Evolutionary conservation across 129 eudicot genomes (phyloP).

Genomic region (Chrysanthemum lavandulifolium): DNA sequence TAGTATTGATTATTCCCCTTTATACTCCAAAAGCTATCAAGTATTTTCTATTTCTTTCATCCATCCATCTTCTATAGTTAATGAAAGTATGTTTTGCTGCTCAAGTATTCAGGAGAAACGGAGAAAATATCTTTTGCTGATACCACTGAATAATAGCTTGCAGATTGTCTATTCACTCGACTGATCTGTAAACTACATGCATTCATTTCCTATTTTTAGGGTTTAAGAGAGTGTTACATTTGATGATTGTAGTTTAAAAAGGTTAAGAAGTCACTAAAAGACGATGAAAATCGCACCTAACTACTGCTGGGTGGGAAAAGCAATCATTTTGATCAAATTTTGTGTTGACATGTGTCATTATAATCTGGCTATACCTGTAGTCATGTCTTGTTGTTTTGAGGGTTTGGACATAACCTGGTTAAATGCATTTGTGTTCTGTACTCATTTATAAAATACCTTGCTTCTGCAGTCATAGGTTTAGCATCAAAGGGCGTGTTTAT

Average conservation of each 20-base stretch:
- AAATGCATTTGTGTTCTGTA: not conserved
- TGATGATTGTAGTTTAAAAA: too few relatives aligned
- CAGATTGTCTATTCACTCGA: too few relatives aligned
- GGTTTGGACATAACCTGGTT: not conserved
- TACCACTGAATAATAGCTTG: too few relatives aligned
- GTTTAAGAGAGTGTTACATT: too few relatives aligned
- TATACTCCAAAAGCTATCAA: not conserved
- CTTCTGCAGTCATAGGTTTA: slow-evolving; percentile 74
- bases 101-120: too few relatives aligned
- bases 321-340: slow-evolving; percentile 2
- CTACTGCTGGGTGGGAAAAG: not conserved
- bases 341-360: not conserved
- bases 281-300: too few relatives aligned
- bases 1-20: not conserved
- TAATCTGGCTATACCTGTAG: not conserved
- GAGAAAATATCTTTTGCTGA: too few relatives aligned
- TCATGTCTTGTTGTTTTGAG: not conserved
- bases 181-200: too few relatives aligned
- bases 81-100: not conserved
- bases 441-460: slow-evolving; percentile 13
- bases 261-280: too few relatives aligned
- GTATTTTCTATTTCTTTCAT: not conserved
- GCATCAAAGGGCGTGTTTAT: slow-evolving; percentile 91
- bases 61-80: not conserved
- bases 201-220: too few relatives aligned